Conservation (phyloP, 768 basidiomycete species). For the Rhodosporidiobolus odoratus region DNA sequence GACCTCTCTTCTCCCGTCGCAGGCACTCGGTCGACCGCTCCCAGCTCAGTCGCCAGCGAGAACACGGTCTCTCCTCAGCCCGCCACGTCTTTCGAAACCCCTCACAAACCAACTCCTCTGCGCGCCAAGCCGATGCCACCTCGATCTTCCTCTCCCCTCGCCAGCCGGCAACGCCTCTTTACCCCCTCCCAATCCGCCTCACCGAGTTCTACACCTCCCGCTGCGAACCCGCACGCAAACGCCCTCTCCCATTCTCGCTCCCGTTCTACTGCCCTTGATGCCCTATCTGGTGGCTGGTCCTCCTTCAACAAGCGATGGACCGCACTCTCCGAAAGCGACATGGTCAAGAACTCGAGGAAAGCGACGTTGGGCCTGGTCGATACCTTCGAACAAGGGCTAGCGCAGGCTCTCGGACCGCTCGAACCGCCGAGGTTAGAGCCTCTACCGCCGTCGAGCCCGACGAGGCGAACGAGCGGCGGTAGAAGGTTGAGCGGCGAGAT, state of each 20-base stretch:
- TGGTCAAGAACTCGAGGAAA: slow-evolving; percentile 10
- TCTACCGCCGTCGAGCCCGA: background rate
- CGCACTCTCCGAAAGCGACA: slow-evolving; percentile 17
- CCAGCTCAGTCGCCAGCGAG: slow-evolving; percentile 17
- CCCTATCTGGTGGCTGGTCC: slow-evolving; percentile 21
- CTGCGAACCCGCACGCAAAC: background rate
- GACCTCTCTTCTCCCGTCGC: background rate
- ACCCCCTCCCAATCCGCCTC: background rate
- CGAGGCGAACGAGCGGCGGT: background rate
- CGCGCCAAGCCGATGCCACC: slow-evolving; percentile 1
- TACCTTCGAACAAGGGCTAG: slow-evolving; percentile 31
- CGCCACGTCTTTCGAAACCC: background rate
- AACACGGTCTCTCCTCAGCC: background rate
- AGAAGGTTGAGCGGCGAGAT: background rate
- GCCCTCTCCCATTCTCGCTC: slow-evolving; percentile 19
- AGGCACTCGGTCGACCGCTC: background rate
- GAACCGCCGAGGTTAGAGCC: slow-evolving; percentile 17
- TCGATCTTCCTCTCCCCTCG: background rate
- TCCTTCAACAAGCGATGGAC: slow-evolving; percentile 10
- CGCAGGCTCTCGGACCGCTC: slow-evolving; percentile 28
- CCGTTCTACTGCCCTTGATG: slow-evolving; percentile 16
- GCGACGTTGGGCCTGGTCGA: slow-evolving; percentile 30
- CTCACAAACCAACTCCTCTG: background rate
- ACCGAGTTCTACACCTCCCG: background rate
- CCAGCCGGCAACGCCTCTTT: background rate